Conservation (phyloP, 1,139 yeast genomes). For the Hemisphaericaspora lyxosophila region DNA sequence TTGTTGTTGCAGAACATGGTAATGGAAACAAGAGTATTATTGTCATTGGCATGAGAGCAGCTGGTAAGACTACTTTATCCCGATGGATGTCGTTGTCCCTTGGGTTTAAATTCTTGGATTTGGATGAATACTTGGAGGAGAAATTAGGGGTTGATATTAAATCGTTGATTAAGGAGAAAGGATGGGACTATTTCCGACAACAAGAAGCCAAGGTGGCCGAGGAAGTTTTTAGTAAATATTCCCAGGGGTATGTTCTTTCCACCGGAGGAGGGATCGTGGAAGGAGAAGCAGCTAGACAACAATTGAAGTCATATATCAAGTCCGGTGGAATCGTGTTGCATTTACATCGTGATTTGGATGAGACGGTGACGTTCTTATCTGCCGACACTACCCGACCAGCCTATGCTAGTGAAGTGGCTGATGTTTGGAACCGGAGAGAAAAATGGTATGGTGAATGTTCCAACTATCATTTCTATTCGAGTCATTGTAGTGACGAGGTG, state of each 20-base stretch:
- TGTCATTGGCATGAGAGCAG: slow-evolving; percentile 97
- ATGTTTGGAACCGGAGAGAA: slow-evolving; percentile 84
- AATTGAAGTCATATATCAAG: slow-evolving; percentile 54
- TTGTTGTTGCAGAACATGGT: slow-evolving; percentile 15
- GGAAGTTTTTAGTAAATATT: slow-evolving; percentile 46
- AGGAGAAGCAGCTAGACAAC: slow-evolving; percentile 60
- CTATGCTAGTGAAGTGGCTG: slow-evolving; percentile 70
- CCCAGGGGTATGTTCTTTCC: slow-evolving; percentile 69
- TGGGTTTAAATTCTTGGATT: slow-evolving; percentile 73
- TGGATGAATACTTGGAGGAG: slow-evolving; percentile 71
- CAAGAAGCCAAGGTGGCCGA: slow-evolving; percentile 62
- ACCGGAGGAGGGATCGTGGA: slow-evolving; percentile 98
- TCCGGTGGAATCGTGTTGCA: slow-evolving; percentile 81
- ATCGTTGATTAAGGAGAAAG: slow-evolving; percentile 61
- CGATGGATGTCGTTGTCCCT: slow-evolving; percentile 73
- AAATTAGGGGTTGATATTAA: slow-evolving; percentile 58
- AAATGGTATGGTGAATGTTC: slow-evolving; percentile 79
- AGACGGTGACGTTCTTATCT: slow-evolving; percentile 71
- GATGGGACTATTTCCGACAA: slow-evolving; percentile 86
- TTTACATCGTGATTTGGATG: slow-evolving; percentile 82
- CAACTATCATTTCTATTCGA: slow-evolving; percentile 73
- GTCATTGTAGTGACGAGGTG: slow-evolving; percentile 58
- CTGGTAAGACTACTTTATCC: slow-evolving; percentile 90
- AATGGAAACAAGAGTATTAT: slow-evolving; percentile 62
- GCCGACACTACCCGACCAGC: slow-evolving; percentile 88